Conservation (phyloP, 73 alveolate species). For the Paramecium tetraurelia region DNA sequence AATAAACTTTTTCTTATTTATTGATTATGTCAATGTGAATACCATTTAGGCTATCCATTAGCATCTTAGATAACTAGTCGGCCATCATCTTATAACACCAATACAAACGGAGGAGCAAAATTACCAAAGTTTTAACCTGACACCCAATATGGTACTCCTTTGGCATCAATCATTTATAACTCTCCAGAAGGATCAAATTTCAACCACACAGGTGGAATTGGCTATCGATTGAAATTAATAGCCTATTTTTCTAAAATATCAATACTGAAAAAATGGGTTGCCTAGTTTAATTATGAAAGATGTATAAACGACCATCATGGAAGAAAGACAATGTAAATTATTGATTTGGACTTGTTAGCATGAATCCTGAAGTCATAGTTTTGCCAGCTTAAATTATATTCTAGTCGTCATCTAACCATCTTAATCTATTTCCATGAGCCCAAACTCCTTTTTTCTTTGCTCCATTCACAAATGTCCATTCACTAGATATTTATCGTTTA, state of each 20-base stretch:
- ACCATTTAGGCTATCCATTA: constrained; percentile 20
- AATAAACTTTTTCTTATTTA: background rate
- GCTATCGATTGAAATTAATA: background rate
- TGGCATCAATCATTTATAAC: constrained; percentile 37
- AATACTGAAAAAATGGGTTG: constrained; percentile 18
- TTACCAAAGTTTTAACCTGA: background rate
- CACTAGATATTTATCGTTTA: background rate
- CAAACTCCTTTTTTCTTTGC: constrained; percentile 16
- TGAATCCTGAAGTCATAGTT: constrained; percentile 39
- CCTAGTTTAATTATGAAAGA: constrained; percentile 7
- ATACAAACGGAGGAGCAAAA: constrained; percentile 29
- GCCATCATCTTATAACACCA: constrained; percentile 4
- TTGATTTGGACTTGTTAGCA: background rate
- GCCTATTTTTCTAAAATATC: background rate
- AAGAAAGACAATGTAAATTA: background rate
- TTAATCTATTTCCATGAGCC: constrained; percentile 30
- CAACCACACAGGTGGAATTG: constrained; percentile 1
- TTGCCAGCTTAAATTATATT: background rate
- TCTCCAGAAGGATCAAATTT: constrained; percentile 38
- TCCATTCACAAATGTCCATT: constrained; percentile 49
- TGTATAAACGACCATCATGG: background rate
- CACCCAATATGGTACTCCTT: constrained; percentile 29
- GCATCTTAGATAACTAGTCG: constrained; percentile 21
- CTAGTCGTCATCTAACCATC: constrained; percentile 42
- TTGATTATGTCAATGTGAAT: background rate